These are phyloP conservation scores for Russula earlei DNA, from an alignment of 768 basidiomycete genomes.

Conservation along the genomic window DNA sequence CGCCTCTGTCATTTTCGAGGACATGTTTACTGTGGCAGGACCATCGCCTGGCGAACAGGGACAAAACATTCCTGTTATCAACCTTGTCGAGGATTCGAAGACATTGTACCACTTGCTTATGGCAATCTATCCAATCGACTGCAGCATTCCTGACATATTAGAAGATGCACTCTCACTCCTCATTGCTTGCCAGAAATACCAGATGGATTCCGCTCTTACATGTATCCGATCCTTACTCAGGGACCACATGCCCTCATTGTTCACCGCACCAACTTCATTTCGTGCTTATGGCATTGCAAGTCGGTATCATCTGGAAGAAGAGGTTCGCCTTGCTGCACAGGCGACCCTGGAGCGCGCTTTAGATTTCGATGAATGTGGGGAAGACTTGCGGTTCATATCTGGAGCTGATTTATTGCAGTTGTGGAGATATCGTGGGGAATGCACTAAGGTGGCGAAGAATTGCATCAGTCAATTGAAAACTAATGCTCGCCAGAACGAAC, in stretches of 20 bases:
- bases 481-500: too few relatives aligned
- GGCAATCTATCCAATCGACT: neutral
- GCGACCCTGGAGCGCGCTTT: neutral
- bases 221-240: neutral
- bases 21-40: too few relatives aligned
- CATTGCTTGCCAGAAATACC: constrained; percentile 3
- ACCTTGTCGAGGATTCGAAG: neutral
- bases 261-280: neutral
- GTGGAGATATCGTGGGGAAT: neutral
- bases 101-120: neutral
- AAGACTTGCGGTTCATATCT: neutral
- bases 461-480: too few relatives aligned
- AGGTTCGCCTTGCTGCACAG: neutral
- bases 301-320: constrained; percentile 2
- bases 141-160: neutral
- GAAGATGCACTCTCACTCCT: neutral
- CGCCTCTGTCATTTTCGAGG: too few relatives aligned
- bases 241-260: neutral
- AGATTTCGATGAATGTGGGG: neutral
- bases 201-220: neutral
- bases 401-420: neutral
- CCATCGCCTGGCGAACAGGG: too few relatives aligned
- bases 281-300: constrained; percentile 5
- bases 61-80: too few relatives aligned
- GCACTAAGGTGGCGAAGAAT: neutral